Conservation (phyloP, 345 rosid genomes). For the Linum usitatissimum region DNA sequence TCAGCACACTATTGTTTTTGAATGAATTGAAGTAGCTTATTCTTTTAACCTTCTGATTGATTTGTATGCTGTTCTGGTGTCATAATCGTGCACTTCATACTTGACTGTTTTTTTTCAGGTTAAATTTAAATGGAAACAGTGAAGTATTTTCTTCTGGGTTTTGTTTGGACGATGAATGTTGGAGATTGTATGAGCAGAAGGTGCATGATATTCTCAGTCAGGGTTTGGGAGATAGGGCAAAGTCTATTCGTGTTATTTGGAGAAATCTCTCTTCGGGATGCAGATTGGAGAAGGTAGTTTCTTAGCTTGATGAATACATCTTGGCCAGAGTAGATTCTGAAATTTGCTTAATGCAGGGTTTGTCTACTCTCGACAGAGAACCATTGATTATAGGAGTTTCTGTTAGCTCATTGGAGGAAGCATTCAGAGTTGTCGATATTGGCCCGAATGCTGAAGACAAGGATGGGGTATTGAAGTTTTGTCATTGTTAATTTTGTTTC, state of each 20-base stretch:
- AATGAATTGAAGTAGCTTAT: neutral
- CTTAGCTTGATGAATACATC: neutral
- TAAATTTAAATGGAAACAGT: constrained; percentile 46
- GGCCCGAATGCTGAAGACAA: constrained; percentile 90
- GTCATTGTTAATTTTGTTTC: neutral
- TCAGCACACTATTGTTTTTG: neutral
- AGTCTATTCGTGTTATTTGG: constrained; percentile 67
- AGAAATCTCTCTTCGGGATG: constrained; percentile 47
- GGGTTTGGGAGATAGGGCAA: constrained; percentile 73
- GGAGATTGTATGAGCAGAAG: constrained; percentile 78
- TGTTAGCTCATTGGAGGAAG: constrained; percentile 57
- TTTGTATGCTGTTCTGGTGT: constrained; percentile 2
- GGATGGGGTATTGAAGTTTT: constrained; percentile 46
- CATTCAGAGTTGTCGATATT: constrained; percentile 69
- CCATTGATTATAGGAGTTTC: constrained; percentile 72
- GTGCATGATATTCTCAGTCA: constrained; percentile 51
- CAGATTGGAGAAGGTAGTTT: constrained; percentile 51
- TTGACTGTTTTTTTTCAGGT: constrained; percentile 34
- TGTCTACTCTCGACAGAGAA: constrained; percentile 45
- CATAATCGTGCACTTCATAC: constrained; percentile 9
- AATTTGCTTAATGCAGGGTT: constrained; percentile 42
- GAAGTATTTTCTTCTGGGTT: constrained; percentile 41
- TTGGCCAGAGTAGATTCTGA: constrained; percentile 1
- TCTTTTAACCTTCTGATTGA: neutral
- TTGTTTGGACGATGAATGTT: constrained; percentile 85